These are phyloP conservation scores for Globisporangium yorkense DNA, from an alignment of 352 stramenopile genomes.

Conservation along the genomic window DNA sequence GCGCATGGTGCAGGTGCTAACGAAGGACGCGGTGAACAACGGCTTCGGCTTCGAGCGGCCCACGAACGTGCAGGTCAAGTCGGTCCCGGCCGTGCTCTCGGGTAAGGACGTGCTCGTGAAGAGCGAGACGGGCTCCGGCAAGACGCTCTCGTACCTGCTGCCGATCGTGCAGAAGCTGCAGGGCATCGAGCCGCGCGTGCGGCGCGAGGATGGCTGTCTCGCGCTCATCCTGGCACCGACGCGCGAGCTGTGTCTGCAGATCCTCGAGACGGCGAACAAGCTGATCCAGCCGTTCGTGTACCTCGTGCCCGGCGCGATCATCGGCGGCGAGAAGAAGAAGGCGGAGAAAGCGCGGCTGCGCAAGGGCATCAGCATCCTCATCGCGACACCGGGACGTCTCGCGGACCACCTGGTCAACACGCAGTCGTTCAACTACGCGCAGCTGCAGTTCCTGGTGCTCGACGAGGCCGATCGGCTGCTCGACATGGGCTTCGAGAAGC, in stretches of 20 bases:
- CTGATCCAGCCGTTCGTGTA: constrained; percentile 92
- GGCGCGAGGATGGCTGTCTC: constrained; percentile 80
- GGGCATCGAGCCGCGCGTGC: constrained; percentile 55
- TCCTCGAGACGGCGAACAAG: constrained; percentile 92
- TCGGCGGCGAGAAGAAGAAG: constrained; percentile 93
- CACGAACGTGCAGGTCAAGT: constrained; percentile 81
- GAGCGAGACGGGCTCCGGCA: constrained; percentile 94
- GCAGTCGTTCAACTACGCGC: constrained; percentile 84
- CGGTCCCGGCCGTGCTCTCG: constrained; percentile 59
- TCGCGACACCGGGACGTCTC: constrained; percentile 96
- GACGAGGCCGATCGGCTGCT: constrained; percentile 99
- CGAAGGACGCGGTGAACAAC: constrained; percentile 36
- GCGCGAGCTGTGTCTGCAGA: constrained; percentile 94
- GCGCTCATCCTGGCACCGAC: constrained; percentile 93
- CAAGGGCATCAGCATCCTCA: constrained; percentile 94
- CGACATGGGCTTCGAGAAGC: constrained; percentile 99
- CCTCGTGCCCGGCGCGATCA: constrained; percentile 84
- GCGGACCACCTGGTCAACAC: constrained; percentile 96
- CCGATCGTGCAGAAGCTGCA: constrained; percentile 92
- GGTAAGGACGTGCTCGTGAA: constrained; percentile 92
- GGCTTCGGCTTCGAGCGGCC: constrained; percentile 76
- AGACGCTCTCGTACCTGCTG: constrained; percentile 95
- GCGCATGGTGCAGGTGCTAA: constrained; percentile 61
- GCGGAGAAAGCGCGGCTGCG: constrained; percentile 81
- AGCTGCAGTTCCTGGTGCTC: constrained; percentile 94